Evolutionary conservation across 768 basidiomycete genomes (phyloP).

Genomic region (Punctularia strigosozonata): DNA sequence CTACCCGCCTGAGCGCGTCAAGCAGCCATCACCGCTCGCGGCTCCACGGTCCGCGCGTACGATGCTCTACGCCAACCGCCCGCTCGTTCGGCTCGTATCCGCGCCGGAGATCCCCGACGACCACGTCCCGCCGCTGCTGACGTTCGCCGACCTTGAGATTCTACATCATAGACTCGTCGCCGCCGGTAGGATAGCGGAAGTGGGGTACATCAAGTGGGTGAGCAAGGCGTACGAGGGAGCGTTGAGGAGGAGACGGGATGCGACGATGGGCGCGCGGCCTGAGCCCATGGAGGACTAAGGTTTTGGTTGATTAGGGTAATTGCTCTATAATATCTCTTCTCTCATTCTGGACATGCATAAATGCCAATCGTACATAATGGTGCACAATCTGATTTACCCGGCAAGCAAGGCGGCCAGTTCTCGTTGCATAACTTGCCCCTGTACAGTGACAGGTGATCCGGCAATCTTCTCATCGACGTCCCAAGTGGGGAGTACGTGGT

Average conservation of each 20-base stretch:
- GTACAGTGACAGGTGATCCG: too few relatives aligned
- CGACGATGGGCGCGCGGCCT: conserved; percentile 32
- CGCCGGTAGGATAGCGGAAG: conserved; percentile 23
- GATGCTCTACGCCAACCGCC: conserved; percentile 38
- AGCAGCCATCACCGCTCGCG: conserved; percentile 23
- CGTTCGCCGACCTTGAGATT: conserved; percentile 66
- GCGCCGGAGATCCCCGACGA: conserved; percentile 57
- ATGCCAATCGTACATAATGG: too few relatives aligned
- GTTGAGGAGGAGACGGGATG: conserved; percentile 48
- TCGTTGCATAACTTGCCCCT: too few relatives aligned
- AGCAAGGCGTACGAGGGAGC: conserved; percentile 65
- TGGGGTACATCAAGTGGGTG: conserved; percentile 63
- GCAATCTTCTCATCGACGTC: too few relatives aligned
- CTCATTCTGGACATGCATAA: too few relatives aligned
- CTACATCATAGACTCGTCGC: conserved; percentile 66
- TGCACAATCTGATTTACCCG: too few relatives aligned
- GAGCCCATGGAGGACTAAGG: too few relatives aligned
- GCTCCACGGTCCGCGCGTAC: conserved; percentile 49
- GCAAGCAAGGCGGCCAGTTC: too few relatives aligned
- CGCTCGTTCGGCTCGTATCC: conserved; percentile 62
- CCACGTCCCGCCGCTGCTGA: conserved; percentile 65
- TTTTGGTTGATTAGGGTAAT: too few relatives aligned
- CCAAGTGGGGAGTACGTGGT: too few relatives aligned
- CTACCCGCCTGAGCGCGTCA: conserved; percentile 51
- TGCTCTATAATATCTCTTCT: too few relatives aligned